Evolutionary conservation across 192 early-diverging fungal species (phyloP).

Genomic region (Linnemannia exigua): DNA sequence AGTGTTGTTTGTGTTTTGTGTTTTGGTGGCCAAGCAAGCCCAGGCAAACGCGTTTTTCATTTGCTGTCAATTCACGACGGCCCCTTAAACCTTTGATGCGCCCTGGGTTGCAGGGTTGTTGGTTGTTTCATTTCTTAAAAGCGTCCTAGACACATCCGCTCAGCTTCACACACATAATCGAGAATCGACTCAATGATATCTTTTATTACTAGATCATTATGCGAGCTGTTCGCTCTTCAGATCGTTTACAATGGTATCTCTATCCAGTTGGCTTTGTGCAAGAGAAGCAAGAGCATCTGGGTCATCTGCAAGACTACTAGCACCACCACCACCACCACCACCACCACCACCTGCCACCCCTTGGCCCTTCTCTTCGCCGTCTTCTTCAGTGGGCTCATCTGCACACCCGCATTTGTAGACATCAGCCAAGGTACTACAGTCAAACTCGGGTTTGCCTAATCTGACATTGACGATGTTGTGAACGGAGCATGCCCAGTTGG

Average conservation of each 20-base stretch:
- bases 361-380: background rate
- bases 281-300: background rate
- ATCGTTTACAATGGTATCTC: background rate
- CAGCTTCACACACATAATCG: no score
- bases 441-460: conserved; percentile 83
- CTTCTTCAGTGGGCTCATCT: conserved; percentile 38
- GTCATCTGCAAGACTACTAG: background rate
- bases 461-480: conserved; percentile 96
- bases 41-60: background rate
- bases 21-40: conserved; percentile 4
- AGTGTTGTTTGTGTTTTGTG: background rate
- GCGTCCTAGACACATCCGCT: no score
- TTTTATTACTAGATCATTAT: no score
- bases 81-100: background rate
- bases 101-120: no score
- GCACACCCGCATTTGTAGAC: conserved; percentile 92
- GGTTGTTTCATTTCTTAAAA: no score
- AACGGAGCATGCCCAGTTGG: conserved; percentile 89
- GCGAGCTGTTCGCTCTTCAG: background rate
- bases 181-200: no score
- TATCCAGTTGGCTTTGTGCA: background rate
- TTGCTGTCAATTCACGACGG: background rate
- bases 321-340: background rate
- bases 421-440: conserved; percentile 83
- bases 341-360: background rate